These are phyloP conservation scores for Cichorium intybus DNA, from an alignment of 140 eudicot species.

Conservation along the genomic window DNA sequence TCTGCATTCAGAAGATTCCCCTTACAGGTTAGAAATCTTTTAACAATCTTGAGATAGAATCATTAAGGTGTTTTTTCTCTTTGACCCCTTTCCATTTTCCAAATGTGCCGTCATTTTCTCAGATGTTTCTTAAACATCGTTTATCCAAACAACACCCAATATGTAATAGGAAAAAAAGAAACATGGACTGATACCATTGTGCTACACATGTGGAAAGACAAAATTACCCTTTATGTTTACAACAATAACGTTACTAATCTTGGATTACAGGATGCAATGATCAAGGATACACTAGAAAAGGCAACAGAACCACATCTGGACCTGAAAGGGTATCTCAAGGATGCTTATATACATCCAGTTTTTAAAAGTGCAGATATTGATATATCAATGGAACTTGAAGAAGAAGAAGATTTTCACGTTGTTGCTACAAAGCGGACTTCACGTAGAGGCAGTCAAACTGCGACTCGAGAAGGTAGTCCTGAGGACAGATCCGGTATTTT, in stretches of 20 bases:
- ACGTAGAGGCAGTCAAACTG: constrained; percentile 30
- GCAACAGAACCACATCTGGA: constrained; percentile 39
- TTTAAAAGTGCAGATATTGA: constrained; percentile 36
- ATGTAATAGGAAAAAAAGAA: not conserved
- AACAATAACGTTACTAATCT: constrained; percentile 3
- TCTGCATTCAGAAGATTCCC: constrained; percentile 71
- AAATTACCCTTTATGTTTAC: not conserved
- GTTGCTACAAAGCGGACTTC: constrained; percentile 83
- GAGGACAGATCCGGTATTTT: constrained; percentile 24
- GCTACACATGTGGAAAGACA: constrained; percentile 4
- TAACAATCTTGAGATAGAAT: too few relatives aligned
- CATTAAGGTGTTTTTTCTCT: too few relatives aligned
- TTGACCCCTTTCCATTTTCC: too few relatives aligned
- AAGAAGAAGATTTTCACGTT: constrained; percentile 49
- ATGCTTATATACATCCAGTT: constrained; percentile 78
- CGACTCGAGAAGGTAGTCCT: constrained; percentile 30
- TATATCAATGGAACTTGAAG: constrained; percentile 28
- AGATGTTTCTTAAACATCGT: too few relatives aligned
- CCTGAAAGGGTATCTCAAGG: constrained; percentile 42
- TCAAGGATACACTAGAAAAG: constrained; percentile 39
- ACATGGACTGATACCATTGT: not conserved
- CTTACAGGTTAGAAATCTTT: constrained; percentile 58
- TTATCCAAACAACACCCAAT: too few relatives aligned
- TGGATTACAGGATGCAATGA: constrained; percentile 46
- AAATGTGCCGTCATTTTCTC: too few relatives aligned